Base-by-base conservation (phyloP, 768 basidiomycete genomes). In the Auricularia heimuer region DNA sequence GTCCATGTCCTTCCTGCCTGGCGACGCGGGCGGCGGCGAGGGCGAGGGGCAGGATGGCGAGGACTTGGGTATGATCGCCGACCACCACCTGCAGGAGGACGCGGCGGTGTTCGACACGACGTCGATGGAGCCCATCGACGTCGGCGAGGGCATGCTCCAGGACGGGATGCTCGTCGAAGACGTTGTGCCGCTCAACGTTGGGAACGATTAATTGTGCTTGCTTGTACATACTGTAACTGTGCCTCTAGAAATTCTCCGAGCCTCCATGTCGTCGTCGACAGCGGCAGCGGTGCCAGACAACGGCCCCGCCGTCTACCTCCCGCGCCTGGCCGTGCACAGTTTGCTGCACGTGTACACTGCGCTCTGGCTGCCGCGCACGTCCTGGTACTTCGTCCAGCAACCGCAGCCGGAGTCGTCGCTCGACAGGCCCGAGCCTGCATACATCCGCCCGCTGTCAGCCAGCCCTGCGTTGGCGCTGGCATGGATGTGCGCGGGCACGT, bases 311-410 rank as follows among this genome's bases (percentile, higher is more conserved):
- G 21, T 18, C 47, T 51, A 51, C 75, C 81, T 82, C 64, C 86
- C 88, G 36, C 75, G 84, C 33, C 83, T 90, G 24, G 85, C 85
- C 56, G 85, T 90, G 6, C 87, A 88, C 71, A 79, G 83, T 1
- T 79, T 82, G 16, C 83, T 92, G 7, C 79, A 91, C 67, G 75
- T 77, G 2, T 92, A 90, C 73, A 79, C 81, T 12, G 83, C 83
- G 1, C 77, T 92, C 63, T 86, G 83, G 72, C 78, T 92, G n/a
- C 91, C 90, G n/a, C 67, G 82, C 82, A 62, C 83, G 81, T 18
- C 77, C 79, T 2, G 76, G 79, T 56, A 71, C 85, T 33, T 76
- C 79, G 65, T 76, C 74, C 12, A 70, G 78, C 47, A 73, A 75
- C 36, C 65, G 1, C 56, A 54, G n/a, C 69, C 62, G 7, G 64